Evolutionary conservation across 1,284 basidiomycete genomes (phyloP), one percentile per base, ranked within the genome.

Genomic region (Puccinia novopanici): DNA sequence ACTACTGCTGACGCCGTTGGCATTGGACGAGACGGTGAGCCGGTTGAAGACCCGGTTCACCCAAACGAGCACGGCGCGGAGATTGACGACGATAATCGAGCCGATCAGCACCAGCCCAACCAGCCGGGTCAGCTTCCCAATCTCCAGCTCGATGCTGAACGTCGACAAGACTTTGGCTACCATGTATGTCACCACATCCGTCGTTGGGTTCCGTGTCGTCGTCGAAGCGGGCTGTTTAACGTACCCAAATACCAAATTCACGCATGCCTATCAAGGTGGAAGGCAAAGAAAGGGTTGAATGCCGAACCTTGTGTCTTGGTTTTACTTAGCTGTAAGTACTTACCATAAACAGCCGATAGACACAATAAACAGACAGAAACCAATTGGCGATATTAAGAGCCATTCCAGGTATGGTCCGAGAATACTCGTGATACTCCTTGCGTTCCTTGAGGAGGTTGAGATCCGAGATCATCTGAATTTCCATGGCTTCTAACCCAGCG

Each of bases 321-420:
- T 34, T 34, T 34, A 34, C 34, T 2, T 34, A 34, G 4, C 34
- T 34, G 34, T 34, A 34, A 2, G 34, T 34, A 67, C 84, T 63
- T 61, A 84, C 84, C 24, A 83, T 81, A 42, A 83, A 84, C 1
- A 85, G 82, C 45, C 84, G 79, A 81, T 83, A 85, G 0, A 85
- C 84, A 68, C 87, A 87, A 82, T 87, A 87, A 5, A 84, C 82
- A 40, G 85, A 85, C 81, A 87, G 85, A 0, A 84, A 72, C 84
- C 86, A 86, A 1, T 85, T 85, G 10, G 84, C 67, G 3, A 84
- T 76, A 27, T 86, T 83, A 82, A 85, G 82, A 4, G 85, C 15
- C 24, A 85, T 83, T 17, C 87, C 87, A 9, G 82, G 81, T 37
- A 84, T 75, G 6, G 86, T 86, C n/a, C 83, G 72, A 2, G 84